These are phyloP conservation scores for Arthrobotrys megalospora DNA, from an alignment of 2,329 filamentous ascomycete genomes.

Conservation along the genomic window DNA sequence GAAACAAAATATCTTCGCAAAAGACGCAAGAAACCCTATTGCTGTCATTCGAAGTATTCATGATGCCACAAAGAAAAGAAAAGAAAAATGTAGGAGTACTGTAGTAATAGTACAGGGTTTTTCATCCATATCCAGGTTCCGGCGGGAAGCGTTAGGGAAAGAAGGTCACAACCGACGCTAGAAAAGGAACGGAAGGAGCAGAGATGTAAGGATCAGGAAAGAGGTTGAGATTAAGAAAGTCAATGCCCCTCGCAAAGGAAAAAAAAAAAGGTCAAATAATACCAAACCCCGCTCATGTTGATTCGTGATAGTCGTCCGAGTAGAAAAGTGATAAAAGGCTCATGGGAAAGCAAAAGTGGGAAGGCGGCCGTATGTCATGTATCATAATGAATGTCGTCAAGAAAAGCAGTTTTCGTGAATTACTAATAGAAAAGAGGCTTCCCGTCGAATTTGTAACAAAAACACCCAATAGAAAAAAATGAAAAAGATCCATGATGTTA, in stretches of 20 bases:
- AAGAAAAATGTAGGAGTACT: neutral
- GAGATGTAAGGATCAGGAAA: slow-evolving; percentile 5
- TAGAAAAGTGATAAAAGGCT: slow-evolving; percentile 17
- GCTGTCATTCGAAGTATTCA: neutral
- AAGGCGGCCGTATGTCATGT: slow-evolving; percentile 46
- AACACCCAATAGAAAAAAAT: slow-evolving; percentile 16
- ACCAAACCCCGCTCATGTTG: slow-evolving; percentile 51
- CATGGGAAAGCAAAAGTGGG: slow-evolving; percentile 24
- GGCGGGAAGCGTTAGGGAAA: slow-evolving; percentile 22
- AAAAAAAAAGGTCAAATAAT: slow-evolving; percentile 30
- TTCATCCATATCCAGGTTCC: slow-evolving; percentile 17
- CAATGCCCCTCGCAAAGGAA: slow-evolving; percentile 21
- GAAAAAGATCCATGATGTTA: slow-evolving; percentile 16
- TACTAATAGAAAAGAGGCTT: slow-evolving; percentile 38
- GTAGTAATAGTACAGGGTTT: slow-evolving; percentile 18
- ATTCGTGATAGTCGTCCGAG: slow-evolving; percentile 52
- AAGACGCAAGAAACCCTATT: slow-evolving; percentile 3
- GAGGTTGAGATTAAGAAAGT: slow-evolving; percentile 31
- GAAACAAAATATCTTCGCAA: slow-evolving; percentile 7
- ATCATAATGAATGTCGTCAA: slow-evolving; percentile 58
- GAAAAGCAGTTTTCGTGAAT: slow-evolving; percentile 47
- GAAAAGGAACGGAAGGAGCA: slow-evolving; percentile 42
- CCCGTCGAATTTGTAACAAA: slow-evolving; percentile 16
- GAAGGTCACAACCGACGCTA: slow-evolving; percentile 37
- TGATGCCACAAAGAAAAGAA: slow-evolving; percentile 1